phyloP scores from a whole-genome alignment of 2,329 filamentous ascomycete species.

The Diaporthe ampelina region DNA sequence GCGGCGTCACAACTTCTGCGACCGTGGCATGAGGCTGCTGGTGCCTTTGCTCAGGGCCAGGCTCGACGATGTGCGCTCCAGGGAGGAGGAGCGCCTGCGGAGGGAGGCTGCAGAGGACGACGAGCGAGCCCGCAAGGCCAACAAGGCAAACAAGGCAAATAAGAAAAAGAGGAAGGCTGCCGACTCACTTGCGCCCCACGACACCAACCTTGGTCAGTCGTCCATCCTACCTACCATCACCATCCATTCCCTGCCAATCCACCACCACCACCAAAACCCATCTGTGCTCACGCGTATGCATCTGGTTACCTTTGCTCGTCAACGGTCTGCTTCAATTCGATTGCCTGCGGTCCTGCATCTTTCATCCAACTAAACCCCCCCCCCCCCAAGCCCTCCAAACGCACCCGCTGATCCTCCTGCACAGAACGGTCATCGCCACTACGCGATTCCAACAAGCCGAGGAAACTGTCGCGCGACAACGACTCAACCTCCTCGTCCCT shows the following conservation, averaged over 20 bases:
- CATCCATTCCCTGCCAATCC: too few relatives aligned
- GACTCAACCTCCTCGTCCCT: slow-evolving; percentile 72
- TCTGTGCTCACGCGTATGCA: background rate
- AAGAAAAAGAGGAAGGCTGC: slow-evolving; percentile 85
- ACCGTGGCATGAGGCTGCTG: slow-evolving; percentile 80
- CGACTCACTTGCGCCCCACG: slow-evolving; percentile 69
- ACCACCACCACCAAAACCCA: background rate
- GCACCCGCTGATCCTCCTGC: slow-evolving; percentile 42
- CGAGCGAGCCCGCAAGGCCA: slow-evolving; percentile 61
- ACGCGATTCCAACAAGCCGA: slow-evolving; percentile 63
- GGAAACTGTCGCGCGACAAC: slow-evolving; percentile 65
- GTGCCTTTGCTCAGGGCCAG: slow-evolving; percentile 75
- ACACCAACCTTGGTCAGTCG: slow-evolving; percentile 56
- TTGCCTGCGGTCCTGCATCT: background rate
- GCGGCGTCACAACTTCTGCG: slow-evolving; percentile 75
- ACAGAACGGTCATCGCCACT: slow-evolving; percentile 68
- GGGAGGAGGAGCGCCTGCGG: slow-evolving; percentile 66
- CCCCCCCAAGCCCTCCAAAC: background rate
- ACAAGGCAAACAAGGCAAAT: slow-evolving; percentile 72
- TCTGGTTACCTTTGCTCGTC: background rate
- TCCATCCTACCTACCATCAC: background rate
- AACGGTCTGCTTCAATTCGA: background rate
- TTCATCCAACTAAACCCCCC: too few relatives aligned
- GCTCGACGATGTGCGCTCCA: slow-evolving; percentile 65
- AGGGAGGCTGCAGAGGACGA: slow-evolving; percentile 62